phyloP scores from a whole-genome alignment of 192 early-diverging fungal genomes.

The Coemansia sp. region DNA sequence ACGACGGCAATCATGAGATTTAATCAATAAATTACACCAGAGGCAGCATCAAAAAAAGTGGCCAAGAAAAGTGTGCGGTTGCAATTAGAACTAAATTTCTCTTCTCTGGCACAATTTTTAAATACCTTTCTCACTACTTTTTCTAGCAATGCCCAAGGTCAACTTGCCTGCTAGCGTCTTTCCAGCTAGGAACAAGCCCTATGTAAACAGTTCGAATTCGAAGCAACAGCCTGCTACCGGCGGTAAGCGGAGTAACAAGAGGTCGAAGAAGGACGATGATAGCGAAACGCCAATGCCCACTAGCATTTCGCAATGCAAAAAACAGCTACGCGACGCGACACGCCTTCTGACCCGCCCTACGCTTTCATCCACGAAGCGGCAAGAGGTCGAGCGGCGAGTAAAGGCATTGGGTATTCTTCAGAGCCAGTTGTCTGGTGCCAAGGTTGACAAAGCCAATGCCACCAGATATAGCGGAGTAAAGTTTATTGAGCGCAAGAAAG shows the following conservation, averaged over 20 bases:
- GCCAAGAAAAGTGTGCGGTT: too few species aligned
- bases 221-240: neutral
- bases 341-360: conserved; percentile 15
- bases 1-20: too few species aligned
- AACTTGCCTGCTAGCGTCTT: conserved; percentile 1
- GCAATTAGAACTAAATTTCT: neutral
- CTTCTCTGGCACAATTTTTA: conserved; percentile 3
- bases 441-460: conserved; percentile 31
- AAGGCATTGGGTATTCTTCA: conserved; percentile 27
- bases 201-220: neutral
- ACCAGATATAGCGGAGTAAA: conserved; percentile 36
- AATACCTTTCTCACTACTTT: neutral
- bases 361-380: conserved; percentile 23
- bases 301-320: conserved; percentile 34
- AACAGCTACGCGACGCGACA: conserved; percentile 27
- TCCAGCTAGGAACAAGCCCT: neutral
- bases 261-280: neutral
- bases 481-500: conserved; percentile 50
- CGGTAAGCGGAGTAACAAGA: neutral
- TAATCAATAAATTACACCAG: too few species aligned
- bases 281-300: conserved; percentile 13
- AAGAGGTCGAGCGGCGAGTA: conserved; percentile 33
- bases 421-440: conserved; percentile 16
- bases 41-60: too few species aligned
- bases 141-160: neutral